A percentile compares a stretch with the other conserved stretches of the same genome.
These are phyloP conservation scores for Sclerotinia trifoliorum DNA, from an alignment of 2,329 filamentous ascomycete species.

Conservation along the genomic window DNA sequence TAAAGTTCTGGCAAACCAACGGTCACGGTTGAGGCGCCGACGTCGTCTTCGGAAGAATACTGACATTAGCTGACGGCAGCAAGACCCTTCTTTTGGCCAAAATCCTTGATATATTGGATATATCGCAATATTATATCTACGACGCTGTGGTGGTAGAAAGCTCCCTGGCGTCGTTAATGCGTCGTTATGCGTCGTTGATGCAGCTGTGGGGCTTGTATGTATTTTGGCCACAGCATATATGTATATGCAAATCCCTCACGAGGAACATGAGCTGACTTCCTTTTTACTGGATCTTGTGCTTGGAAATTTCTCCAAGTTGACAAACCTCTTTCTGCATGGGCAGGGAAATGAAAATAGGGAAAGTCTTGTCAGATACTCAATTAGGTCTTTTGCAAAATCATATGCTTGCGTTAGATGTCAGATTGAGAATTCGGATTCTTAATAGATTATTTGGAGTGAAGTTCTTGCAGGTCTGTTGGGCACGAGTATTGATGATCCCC, in stretches of 20 bases:
- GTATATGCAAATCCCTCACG: constrained; percentile 21
- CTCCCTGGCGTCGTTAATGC: constrained; percentile 5
- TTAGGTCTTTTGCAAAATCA: constrained; percentile 8
- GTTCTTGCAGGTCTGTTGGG: constrained; percentile 2
- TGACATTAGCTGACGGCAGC: constrained; percentile 20
- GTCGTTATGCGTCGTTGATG: background rate
- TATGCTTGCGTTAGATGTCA: constrained; percentile 7
- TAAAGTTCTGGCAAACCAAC: constrained; percentile 16
- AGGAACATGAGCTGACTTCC: constrained; percentile 17
- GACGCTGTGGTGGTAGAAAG: constrained; percentile 12
- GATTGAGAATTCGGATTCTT: constrained; percentile 4
- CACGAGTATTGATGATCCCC: constrained; percentile 7
- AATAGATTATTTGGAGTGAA: background rate
- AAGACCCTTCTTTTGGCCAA: constrained; percentile 7
- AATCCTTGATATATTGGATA: constrained; percentile 19
- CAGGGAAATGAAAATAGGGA: constrained; percentile 2
- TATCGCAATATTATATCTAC: constrained; percentile 15
- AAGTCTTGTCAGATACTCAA: constrained; percentile 9
- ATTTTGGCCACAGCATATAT: constrained; percentile 16
- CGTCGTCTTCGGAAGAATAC: constrained; percentile 6
- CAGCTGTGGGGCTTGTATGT: constrained; percentile 11
- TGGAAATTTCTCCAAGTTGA: constrained; percentile 3
- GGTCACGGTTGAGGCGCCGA: constrained; percentile 13
- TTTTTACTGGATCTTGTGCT: constrained; percentile 5
- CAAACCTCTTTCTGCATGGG: constrained; percentile 6